Evolutionary conservation across 305 asterid genomes (phyloP).

Genomic region (Solanum chacoense): DNA sequence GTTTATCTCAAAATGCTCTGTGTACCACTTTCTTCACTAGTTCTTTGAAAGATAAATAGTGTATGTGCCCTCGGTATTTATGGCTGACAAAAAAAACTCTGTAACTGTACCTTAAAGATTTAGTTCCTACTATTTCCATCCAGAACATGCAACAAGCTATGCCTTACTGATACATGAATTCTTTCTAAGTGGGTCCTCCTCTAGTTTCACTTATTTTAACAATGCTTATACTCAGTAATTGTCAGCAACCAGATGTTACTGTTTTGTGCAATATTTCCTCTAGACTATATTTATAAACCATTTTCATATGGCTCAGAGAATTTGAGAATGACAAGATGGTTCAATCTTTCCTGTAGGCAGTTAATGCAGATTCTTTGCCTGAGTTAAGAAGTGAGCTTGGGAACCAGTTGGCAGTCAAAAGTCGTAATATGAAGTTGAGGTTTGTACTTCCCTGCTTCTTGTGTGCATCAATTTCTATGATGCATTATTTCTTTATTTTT

Average conservation of each 20-base stretch:
- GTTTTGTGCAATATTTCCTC: background rate
- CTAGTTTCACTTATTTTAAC: background rate
- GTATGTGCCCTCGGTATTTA: background rate
- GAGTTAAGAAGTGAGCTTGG: constrained; percentile 91
- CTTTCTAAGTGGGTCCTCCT: background rate
- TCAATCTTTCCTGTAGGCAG: constrained; percentile 39
- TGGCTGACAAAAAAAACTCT: background rate
- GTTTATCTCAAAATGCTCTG: background rate
- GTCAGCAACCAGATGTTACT: background rate
- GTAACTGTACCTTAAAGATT: background rate
- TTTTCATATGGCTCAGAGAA: background rate
- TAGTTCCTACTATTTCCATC: background rate
- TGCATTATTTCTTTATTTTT: background rate
- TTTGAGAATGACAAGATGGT: background rate
- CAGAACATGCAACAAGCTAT: background rate
- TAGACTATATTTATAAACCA: background rate
- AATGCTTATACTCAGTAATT: background rate
- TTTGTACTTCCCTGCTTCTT: constrained; percentile 18
- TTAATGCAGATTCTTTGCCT: constrained; percentile 51
- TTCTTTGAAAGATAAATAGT: background rate
- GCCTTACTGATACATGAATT: background rate
- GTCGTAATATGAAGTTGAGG: constrained; percentile 66
- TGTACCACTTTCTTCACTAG: background rate
- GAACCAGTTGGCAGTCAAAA: constrained; percentile 66
- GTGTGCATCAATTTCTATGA: background rate